Conservation (phyloP, 345 rosid genomes). For the Melaleuca quinquenervia region DNA sequence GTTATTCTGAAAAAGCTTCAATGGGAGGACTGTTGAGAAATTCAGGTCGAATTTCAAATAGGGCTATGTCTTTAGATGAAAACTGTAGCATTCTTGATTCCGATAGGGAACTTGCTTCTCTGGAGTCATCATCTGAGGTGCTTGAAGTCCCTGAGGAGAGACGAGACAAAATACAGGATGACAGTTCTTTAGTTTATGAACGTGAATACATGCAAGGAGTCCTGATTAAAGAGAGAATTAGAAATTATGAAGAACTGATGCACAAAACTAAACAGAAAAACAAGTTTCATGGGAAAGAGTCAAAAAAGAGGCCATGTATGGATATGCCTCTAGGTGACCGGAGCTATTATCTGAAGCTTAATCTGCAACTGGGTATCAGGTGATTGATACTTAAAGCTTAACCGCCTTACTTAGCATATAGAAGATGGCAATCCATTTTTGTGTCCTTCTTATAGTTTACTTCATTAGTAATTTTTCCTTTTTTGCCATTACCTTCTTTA, state of each 20-base stretch:
- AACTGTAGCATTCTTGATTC: conserved; percentile 17
- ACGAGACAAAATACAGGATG: conserved; percentile 30
- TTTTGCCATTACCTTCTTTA: not conserved
- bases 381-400: conserved; percentile 11
- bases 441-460: not conserved
- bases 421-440: not conserved
- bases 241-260: conserved; percentile 20
- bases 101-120: conserved; percentile 19
- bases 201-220: conserved; percentile 95
- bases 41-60: conserved; percentile 42
- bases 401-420: not conserved
- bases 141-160: conserved; percentile 25
- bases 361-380: conserved; percentile 97
- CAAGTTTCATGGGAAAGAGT: conserved; percentile 32
- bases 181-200: conserved; percentile 38
- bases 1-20: conserved; percentile 46
- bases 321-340: conserved; percentile 31
- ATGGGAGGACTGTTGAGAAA: conserved; percentile 20
- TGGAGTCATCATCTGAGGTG: conserved; percentile 22
- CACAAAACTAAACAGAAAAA: conserved; percentile 30
- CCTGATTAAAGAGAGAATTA: conserved; percentile 48
- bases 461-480: not conserved
- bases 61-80: conserved; percentile 28
- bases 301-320: conserved; percentile 26
- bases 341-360: conserved; percentile 68